A percentile compares a stretch with the other conserved stretches of the same genome.
Conservation (phyloP, 2,329 filamentous ascomycete genomes). For the Trichoderma sp. region DNA sequence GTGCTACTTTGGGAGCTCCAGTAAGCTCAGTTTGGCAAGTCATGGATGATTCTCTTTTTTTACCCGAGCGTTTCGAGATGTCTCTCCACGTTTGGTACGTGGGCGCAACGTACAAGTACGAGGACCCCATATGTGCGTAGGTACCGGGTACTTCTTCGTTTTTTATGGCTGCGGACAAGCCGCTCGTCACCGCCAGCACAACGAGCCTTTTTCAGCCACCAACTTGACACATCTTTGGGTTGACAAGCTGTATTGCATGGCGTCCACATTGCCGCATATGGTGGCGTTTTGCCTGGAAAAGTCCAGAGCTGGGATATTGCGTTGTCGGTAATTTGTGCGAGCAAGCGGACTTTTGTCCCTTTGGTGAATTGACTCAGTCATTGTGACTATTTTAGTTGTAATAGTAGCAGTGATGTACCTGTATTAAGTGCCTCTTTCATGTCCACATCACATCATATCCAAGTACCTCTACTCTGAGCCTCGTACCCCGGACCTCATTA, state of each 20-base stretch:
- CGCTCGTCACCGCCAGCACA: neutral
- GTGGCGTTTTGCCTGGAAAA: neutral
- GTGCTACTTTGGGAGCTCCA: neutral
- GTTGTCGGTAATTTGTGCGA: neutral
- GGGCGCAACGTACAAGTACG: neutral
- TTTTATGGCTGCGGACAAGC: neutral
- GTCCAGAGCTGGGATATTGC: neutral
- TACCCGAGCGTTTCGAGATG: constrained; percentile 2
- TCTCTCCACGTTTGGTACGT: constrained; percentile 8
- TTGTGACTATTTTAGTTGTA: no score
- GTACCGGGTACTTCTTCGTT: neutral
- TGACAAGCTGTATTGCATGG: neutral
- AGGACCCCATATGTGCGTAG: neutral
- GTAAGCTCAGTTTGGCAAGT: neutral
- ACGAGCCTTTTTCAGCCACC: neutral
- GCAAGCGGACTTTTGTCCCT: neutral
- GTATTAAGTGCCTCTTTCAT: neutral
- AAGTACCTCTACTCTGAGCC: neutral
- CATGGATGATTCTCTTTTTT: neutral
- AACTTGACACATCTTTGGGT: neutral
- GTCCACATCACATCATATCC: neutral
- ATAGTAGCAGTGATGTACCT: neutral
- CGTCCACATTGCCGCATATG: neutral
- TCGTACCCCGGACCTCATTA: constrained; percentile 6
- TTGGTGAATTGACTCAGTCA: neutral